Evolutionary conservation across 2,329 filamentous ascomycete species (phyloP).

Genomic region (Colletotrichum echinochloae): DNA sequence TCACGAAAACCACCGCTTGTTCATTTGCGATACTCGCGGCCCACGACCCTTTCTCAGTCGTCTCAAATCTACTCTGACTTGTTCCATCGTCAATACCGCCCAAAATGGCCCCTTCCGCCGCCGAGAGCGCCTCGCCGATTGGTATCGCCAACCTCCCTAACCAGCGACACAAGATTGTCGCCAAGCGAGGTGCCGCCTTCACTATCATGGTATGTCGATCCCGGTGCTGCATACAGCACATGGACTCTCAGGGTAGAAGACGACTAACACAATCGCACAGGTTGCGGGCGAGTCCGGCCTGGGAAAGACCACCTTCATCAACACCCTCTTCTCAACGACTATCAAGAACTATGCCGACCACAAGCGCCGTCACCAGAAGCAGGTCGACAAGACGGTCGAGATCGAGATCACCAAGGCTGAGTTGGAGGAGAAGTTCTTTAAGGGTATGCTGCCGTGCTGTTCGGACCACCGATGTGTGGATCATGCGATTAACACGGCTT

Average conservation of each 20-base stretch:
- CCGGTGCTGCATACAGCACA: background rate
- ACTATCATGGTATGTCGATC: conserved; percentile 90
- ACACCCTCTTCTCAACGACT: conserved; percentile 99
- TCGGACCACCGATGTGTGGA: background rate
- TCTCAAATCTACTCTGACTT: conserved; percentile 39
- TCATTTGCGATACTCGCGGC: conserved; percentile 34
- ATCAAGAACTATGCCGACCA: conserved; percentile 99
- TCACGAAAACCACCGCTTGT: conserved; percentile 40
- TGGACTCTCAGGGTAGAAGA: background rate
- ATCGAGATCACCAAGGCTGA: conserved; percentile 99
- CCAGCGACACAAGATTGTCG: conserved; percentile 81
- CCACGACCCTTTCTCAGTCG: conserved; percentile 31
- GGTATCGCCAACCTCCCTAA: conserved; percentile 81
- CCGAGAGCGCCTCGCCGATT: conserved; percentile 75
- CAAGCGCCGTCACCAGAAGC: conserved; percentile 98
- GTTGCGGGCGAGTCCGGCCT: conserved; percentile 98
- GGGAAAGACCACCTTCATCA: conserved; percentile 99
- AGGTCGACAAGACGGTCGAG: conserved; percentile 99
- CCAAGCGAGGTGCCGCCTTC: conserved; percentile 93
- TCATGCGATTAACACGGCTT: conserved; percentile 39
- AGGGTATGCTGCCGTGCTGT: conserved; percentile 73
- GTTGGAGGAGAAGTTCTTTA: conserved; percentile 99
- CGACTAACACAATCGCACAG: conserved; percentile 57
- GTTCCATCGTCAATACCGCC: conserved; percentile 44
- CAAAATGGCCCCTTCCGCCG: conserved; percentile 68